Evolutionary conservation across 2,329 filamentous ascomycete genomes (phyloP), one percentile per base, ranked within the genome.

Genomic region (Pyrenophora seminiperda): DNA sequence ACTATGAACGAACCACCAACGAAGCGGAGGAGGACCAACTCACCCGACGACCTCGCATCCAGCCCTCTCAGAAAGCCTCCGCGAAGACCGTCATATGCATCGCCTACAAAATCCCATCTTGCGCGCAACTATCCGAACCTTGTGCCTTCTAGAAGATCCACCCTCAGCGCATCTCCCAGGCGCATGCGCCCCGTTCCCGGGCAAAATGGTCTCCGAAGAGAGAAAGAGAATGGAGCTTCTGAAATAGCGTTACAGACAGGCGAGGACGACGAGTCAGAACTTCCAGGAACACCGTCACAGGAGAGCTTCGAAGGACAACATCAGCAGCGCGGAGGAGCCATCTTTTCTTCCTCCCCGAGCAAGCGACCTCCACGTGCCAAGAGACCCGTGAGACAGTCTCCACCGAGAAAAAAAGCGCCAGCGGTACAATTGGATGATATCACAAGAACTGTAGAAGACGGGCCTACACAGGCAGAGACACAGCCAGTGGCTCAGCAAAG

Each of bases 41-140:
- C 71, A 2, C 66, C 68, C 18, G 49, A 53, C 2, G 56, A 61
- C 31, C 47, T 32, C 46, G 59, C 56, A 7, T 58, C 63, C 4
- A 67, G 61, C 37, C 68, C 66, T 41, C 29, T 69, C 19, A 64
- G 63, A 53, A 65, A 70, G 42, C 66, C 65, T 30, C 65, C 70
- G 17, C 62, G 67, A 45, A 61, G 71, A 40, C 63, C 70, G 0
- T 75, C 73, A 2, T 75, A 67, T 41, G 66, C 67, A 37, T 75
- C 73, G 14, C 73, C 73, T 13, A 75, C 72, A 2, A 74, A 72
- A 63, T 68, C 73, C 17, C 75, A 69, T 43, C 65, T 74, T 19
- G 61, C 72, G 50, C 71, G 72, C 45, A 72, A 67, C 54, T 72
- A 75, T 47, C 72, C 72, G 3, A 64, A 61, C 30, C 56, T 73